Evolutionary conservation across 768 basidiomycete species (phyloP), one percentile per base, ranked within the genome.

Genomic region (Gloeostereum incarnatum): DNA sequence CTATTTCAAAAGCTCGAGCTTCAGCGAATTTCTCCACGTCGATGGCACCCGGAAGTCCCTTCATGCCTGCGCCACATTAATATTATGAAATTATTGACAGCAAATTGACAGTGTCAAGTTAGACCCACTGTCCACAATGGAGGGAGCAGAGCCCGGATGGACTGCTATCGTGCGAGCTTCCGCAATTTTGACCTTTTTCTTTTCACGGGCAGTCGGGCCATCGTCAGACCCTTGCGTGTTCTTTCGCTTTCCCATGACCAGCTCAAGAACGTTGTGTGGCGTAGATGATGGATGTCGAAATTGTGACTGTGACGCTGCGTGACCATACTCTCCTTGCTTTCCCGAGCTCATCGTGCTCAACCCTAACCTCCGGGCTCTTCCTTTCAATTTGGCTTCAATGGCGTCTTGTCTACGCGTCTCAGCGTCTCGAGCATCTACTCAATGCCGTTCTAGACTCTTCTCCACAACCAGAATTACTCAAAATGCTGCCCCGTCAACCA

Each of bases 21-120:
- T 92, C 81, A 13, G 81, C 73, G 55, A 98, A 94, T 52, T 73
- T 81, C 53, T 94, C 92, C 17, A 94, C 82, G 49, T 93, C 85
- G 39, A 98, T 69, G 1, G 79, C 68, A 20, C 70, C 66, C 2
- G 89, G 88, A 13, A 96, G 57, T 6, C 69, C 70, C 31, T 64
- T 66, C 55, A 73, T 61, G 35, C 71, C 81, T 84, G 31, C 6
- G 31, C 7, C 32, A 18, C 6, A 2, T 25, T 5, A 23, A 21
- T 9, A n/a, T 26, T 29, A 11, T 4, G 17, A n/a, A 19, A 38
- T 6, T 13, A 14, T 3, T 7, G 16, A 17, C 7, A 10, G 26
- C n/a, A 17, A 6, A 18, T 37, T 13, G 5, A 6, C 4, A 11
- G 6, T 18, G 24, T 7, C 18, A 36, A 24, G 16, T 16, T 23